A percentile compares a stretch with the other conserved stretches of the same genome.
phyloP scores from a whole-genome alignment of 1,139 yeast species.

The Blastobotrys illinoisensis region DNA sequence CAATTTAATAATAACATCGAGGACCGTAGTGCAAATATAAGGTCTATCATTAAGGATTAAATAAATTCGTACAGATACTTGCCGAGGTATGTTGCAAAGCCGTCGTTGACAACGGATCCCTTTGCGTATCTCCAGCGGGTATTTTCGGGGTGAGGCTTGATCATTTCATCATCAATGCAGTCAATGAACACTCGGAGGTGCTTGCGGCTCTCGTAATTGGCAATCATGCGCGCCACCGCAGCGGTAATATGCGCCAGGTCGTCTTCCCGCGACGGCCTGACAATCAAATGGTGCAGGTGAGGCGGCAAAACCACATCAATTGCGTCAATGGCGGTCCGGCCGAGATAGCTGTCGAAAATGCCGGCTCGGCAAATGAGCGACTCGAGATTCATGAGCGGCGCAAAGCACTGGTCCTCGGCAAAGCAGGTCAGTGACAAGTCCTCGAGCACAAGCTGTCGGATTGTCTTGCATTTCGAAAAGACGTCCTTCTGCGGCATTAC shows the following conservation, averaged over 20 bases:
- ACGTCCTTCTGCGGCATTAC: not conserved
- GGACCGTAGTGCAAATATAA: too few species aligned
- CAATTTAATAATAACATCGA: too few species aligned
- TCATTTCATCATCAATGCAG: not conserved
- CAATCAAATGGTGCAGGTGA: constrained; percentile 7
- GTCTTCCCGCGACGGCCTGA: constrained; percentile 3
- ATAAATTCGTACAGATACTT: constrained; percentile 7
- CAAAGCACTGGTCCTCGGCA: not conserved
- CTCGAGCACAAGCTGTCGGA: constrained; percentile 5
- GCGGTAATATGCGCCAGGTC: constrained; percentile 4
- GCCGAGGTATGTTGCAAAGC: constrained; percentile 9
- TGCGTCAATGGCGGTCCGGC: not conserved
- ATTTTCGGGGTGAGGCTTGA: not conserved
- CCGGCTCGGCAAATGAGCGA: constrained; percentile 8
- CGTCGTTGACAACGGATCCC: constrained; percentile 6
- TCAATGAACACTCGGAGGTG: constrained; percentile 6
- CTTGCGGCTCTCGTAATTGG: not conserved
- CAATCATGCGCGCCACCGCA: not conserved
- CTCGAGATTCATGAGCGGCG: constrained; percentile 2
- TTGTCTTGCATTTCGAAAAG: not conserved
- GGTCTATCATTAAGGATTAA: not conserved
- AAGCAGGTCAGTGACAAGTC: constrained; percentile 6
- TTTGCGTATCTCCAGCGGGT: constrained; percentile 7
- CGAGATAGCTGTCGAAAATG: not conserved
- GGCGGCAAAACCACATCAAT: constrained; percentile 2